Evolutionary conservation across 768 basidiomycete species (phyloP), one percentile per base, ranked within the genome.

Genomic region (Phylloporus scabripes): DNA sequence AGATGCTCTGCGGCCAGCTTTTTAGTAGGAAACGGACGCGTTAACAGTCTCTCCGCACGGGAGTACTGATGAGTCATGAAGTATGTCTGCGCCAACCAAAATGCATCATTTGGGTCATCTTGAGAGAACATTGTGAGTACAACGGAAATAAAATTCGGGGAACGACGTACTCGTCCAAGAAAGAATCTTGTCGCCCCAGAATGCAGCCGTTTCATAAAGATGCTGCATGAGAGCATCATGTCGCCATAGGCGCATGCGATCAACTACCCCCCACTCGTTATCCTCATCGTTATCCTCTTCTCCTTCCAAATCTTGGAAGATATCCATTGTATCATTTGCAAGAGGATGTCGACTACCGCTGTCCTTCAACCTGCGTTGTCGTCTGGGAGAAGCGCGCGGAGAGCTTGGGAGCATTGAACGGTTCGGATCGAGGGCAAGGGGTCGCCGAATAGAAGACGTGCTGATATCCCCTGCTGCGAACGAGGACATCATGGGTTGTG

Each of bases 161-260:
- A 67, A 63, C 51, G 58, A 76, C 81, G 58, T 62, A 97, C 95
- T 88, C 26, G 96, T 98, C 91, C 92, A 94, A 52, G 81, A 88
- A 41, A 97, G 74, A 40, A 98, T 83, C 68, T 99, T 98, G 72
- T 95, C 92, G 5, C 96, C 96, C 96, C 96, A 99, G 65, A 97
- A 98, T 5, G 88, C 86, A 3, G 96, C 95, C 0, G 94, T 96
- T 55, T 92, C 90, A 67, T 98, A 96, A 11, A 99, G 72, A 74
- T 99, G 96, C 68, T 98, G 96, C 84, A 94, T 93, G 56, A 99
- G 79, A 36, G 96, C 95, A 71, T 98, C 96, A 62, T 98, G 94
- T 36, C 96, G 74, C 95, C 95, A 98, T 38, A 92, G 72, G 50
- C 96, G 77, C 92, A 99, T 94, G 26, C 94, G 80, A 70, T 97